Evolutionary conservation across 2,329 filamentous ascomycete species (phyloP).

Genomic region (Phialophora verrucosa): DNA sequence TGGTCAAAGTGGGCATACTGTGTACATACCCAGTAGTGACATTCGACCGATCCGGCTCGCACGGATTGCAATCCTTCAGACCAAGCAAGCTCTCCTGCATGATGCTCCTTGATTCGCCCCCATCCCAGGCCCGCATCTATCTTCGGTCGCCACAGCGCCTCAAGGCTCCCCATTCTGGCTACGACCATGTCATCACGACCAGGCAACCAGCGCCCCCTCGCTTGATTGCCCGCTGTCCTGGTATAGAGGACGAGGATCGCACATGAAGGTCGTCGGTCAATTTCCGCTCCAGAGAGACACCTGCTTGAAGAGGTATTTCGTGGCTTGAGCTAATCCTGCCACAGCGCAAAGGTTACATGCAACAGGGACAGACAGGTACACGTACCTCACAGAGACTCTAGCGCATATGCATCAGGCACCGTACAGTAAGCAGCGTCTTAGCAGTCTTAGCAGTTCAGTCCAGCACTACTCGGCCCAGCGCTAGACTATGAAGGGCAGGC

Average conservation of each 20-base stretch:
- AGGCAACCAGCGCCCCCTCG: not conserved
- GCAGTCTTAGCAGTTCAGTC: not conserved
- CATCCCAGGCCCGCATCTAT: not conserved
- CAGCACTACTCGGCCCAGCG: not conserved
- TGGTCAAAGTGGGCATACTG: no score
- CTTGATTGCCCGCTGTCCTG: no score
- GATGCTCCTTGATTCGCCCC: not conserved
- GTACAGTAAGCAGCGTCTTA: not conserved
- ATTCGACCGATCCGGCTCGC: not conserved
- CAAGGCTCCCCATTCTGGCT: not conserved
- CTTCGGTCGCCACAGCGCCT: not conserved
- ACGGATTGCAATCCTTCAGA: not conserved
- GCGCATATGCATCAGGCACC: not conserved
- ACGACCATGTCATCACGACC: not conserved
- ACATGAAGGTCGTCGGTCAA: no score
- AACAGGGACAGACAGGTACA: conserved; percentile 3
- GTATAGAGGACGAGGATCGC: no score
- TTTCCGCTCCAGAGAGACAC: not conserved
- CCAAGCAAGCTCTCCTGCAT: not conserved
- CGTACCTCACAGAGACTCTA: conserved; percentile 6
- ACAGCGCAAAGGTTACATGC: conserved; percentile 4
- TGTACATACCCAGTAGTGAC: not conserved
- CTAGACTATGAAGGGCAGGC: not conserved
- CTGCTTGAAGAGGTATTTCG: not conserved
- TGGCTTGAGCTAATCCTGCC: conserved; percentile 2